A percentile compares a stretch with the other conserved stretches of the same genome.
Conservation (phyloP, 768 basidiomycete genomes). For the Kwoniella europaea region DNA sequence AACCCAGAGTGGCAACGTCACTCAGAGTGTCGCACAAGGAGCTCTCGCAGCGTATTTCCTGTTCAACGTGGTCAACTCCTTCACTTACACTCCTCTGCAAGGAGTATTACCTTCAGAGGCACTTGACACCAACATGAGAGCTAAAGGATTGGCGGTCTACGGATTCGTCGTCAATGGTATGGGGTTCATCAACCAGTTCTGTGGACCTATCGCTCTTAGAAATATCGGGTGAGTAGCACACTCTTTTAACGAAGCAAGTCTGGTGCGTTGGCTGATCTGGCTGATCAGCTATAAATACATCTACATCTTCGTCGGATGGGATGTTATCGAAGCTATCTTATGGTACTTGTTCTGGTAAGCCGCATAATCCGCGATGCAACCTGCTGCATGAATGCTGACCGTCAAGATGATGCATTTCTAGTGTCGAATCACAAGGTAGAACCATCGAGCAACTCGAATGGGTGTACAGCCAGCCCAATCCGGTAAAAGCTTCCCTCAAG, state of each 20-base stretch:
- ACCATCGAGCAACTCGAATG: slow-evolving; percentile 59
- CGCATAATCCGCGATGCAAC: no score
- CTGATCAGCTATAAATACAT: slow-evolving; percentile 31
- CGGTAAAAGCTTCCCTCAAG: slow-evolving; percentile 53
- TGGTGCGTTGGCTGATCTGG: background rate
- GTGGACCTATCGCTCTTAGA: slow-evolving; percentile 61
- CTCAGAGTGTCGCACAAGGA: slow-evolving; percentile 52
- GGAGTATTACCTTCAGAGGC: slow-evolving; percentile 67
- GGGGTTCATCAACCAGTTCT: slow-evolving; percentile 63
- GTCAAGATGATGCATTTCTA: background rate
- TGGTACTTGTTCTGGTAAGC: slow-evolving; percentile 40
- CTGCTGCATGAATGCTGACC: no score
- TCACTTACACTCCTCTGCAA: slow-evolving; percentile 68
- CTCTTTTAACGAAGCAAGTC: no score
- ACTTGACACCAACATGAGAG: slow-evolving; percentile 66
- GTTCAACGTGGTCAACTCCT: slow-evolving; percentile 65
- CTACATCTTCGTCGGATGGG: slow-evolving; percentile 49
- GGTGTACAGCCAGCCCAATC: slow-evolving; percentile 55
- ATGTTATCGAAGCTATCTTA: slow-evolving; percentile 42
- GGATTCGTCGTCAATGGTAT: slow-evolving; percentile 52
- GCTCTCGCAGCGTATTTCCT: slow-evolving; percentile 60
- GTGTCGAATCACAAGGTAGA: slow-evolving; percentile 55
- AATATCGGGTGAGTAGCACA: slow-evolving; percentile 58
- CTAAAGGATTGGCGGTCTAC: slow-evolving; percentile 69
- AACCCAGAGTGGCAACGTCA: slow-evolving; percentile 26